These are phyloP conservation scores for Kondoa subrosea DNA, from an alignment of 768 basidiomycete species.

Conservation along the genomic window DNA sequence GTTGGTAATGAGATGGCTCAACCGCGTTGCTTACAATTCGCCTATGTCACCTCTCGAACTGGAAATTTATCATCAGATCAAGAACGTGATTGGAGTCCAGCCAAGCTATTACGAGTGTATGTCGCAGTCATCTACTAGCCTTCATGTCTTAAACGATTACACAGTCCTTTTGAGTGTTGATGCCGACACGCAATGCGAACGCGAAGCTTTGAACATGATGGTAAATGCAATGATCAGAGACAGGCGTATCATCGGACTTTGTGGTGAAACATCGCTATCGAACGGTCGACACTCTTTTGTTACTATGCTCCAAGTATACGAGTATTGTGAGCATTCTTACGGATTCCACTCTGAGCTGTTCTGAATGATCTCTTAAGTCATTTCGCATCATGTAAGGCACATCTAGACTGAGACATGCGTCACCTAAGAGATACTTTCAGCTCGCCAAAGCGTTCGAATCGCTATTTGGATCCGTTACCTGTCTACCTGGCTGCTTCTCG, in stretches of 20 bases:
- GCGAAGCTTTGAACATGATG: constrained; percentile 76
- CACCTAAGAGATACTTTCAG: constrained; percentile 38
- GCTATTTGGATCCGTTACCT: constrained; percentile 93
- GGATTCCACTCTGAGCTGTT: not conserved
- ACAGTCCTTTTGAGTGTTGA: constrained; percentile 59
- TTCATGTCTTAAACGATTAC: constrained; percentile 10
- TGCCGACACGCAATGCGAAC: constrained; percentile 93
- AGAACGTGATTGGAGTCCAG: constrained; percentile 98
- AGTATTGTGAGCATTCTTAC: constrained; percentile 44
- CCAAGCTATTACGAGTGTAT: constrained; percentile 93
- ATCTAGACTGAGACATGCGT: constrained; percentile 40
- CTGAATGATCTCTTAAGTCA: constrained; percentile 35
- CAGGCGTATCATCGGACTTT: constrained; percentile 50
- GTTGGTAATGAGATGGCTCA: constrained; percentile 89
- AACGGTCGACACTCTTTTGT: constrained; percentile 52
- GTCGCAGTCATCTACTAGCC: not conserved
- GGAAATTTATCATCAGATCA: constrained; percentile 98
- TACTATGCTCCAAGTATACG: constrained; percentile 94
- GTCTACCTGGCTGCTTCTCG: constrained; percentile 97
- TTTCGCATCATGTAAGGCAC: constrained; percentile 56
- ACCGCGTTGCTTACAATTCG: constrained; percentile 93
- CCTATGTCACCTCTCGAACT: constrained; percentile 94
- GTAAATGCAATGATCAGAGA: constrained; percentile 65
- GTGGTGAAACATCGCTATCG: constrained; percentile 81
- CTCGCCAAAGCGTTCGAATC: constrained; percentile 97